phyloP scores from a whole-genome alignment of 345 rosid genomes.

The Camelina laxa region DNA sequence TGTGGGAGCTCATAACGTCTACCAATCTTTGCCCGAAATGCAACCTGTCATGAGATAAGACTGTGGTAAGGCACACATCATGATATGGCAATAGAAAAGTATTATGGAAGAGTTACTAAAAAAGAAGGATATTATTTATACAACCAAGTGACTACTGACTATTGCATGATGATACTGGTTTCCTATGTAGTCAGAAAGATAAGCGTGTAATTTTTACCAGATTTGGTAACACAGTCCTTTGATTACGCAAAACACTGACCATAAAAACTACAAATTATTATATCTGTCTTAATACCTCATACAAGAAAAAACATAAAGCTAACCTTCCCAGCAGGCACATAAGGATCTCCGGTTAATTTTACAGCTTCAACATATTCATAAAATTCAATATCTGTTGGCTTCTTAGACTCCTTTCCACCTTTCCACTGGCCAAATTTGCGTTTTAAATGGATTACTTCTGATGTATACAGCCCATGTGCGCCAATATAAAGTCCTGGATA shows the following conservation, averaged over 20 bases:
- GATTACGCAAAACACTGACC: neutral
- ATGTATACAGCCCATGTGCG: conserved; percentile 78
- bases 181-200: neutral
- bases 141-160: conserved; percentile 1
- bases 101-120: neutral
- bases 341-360: conserved; percentile 89
- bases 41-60: conserved; percentile 58
- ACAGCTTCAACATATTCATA: conserved; percentile 96
- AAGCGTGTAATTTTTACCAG: neutral
- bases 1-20: conserved; percentile 89
- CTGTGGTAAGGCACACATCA: conserved; percentile 16
- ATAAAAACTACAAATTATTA: neutral
- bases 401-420: conserved; percentile 61
- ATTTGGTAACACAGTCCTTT: neutral
- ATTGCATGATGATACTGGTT: neutral
- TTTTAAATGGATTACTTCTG: conserved; percentile 84
- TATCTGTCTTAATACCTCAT: conserved; percentile 24
- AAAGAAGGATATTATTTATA: neutral
- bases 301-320: conserved; percentile 25
- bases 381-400: conserved; percentile 66
- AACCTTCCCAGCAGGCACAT: conserved; percentile 98
- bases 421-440: conserved; percentile 91
- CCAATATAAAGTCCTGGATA: conserved; percentile 87
- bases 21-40: conserved; percentile 96
- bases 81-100: conserved; percentile 22